Evolutionary conservation across 2,329 filamentous ascomycete genomes (phyloP).

Genomic region (Coleophoma cylindrospora): DNA sequence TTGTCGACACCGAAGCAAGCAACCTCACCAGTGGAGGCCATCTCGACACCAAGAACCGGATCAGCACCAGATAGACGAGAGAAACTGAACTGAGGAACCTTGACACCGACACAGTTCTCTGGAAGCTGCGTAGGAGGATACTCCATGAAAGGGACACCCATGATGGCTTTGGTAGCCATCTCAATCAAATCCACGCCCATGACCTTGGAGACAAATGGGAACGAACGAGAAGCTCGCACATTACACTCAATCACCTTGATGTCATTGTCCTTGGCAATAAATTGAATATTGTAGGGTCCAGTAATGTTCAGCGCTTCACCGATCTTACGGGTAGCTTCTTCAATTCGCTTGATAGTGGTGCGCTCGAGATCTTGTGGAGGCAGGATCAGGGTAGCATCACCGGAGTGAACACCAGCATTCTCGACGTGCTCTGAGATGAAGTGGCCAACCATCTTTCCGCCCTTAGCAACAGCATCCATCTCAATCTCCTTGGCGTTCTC

Average conservation of each 20-base stretch:
- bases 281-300: slow-evolving; percentile 97
- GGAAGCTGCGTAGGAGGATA: slow-evolving; percentile 77
- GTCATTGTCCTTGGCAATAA: slow-evolving; percentile 98
- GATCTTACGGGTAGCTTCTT: slow-evolving; percentile 94
- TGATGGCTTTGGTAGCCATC: slow-evolving; percentile 97
- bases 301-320: slow-evolving; percentile 91
- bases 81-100: slow-evolving; percentile 99
- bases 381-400: slow-evolving; percentile 91
- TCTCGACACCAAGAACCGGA: slow-evolving; percentile 94
- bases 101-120: slow-evolving; percentile 85
- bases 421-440: slow-evolving; percentile 99
- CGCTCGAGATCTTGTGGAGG: slow-evolving; percentile 89
- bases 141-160: slow-evolving; percentile 72
- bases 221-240: slow-evolving; percentile 90
- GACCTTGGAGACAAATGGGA: slow-evolving; percentile 97
- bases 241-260: slow-evolving; percentile 99
- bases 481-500: slow-evolving; percentile 99
- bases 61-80: slow-evolving; percentile 93
- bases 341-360: slow-evolving; percentile 86
- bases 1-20: slow-evolving; percentile 94
- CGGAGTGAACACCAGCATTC: slow-evolving; percentile 97
- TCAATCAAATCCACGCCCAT: slow-evolving; percentile 98
- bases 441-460: slow-evolving; percentile 86
- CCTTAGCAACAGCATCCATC: slow-evolving; percentile 94
- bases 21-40: slow-evolving; percentile 98